Base-by-base conservation (phyloP, 108 stramenopile genomes). In the Skeletonema costatum region DNA sequence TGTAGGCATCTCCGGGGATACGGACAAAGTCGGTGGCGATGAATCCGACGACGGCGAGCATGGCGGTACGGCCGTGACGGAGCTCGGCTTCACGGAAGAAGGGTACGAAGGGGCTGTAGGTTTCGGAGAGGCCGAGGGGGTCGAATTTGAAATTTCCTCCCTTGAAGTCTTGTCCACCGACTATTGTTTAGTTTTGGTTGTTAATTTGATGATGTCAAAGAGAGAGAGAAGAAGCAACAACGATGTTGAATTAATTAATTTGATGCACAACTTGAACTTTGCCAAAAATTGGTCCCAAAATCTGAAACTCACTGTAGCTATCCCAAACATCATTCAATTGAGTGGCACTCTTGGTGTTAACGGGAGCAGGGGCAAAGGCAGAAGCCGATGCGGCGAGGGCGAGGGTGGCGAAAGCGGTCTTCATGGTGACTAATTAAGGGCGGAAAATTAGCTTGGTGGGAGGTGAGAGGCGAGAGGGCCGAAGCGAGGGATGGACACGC, bases 41-140 rank as follows among this genome's bases (percentile, higher is more conserved):
- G 83, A 90, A 90, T 64, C 96, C 96, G 58, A 92, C 71, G 32
- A 87, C 84, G 70, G 93, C 96, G 42, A 97, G 73, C 96, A 97
- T 97, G 84, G 96, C 96, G 35, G 91, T 84, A 60, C 96, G 93
- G 48, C 93, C 91, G 76, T 97, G 96, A 46, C 81, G 77, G 76
- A 97, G 72, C 74, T 97, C 96, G 70, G 90, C 78, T 80, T 97
- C 96, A 71, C 96, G 92, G 93, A 95, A 97, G 76, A 85, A 97
- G 58, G 76, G 73, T 30, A 86, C 72, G 69, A 77, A 71, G 21
- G 87, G 82, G 17, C 60, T 64, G 78, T 89, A 88, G 17, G 88
- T 85, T 74, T 90, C 89, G 63, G 87, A 69, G 44, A 93, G 85
- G 2, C 73, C 71, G 50, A 93, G 85, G 14, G 90, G 90, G 50